These are phyloP conservation scores for Tetragonia tetragonoides DNA, from an alignment of 148 eudicot genomes.

Conservation along the genomic window DNA sequence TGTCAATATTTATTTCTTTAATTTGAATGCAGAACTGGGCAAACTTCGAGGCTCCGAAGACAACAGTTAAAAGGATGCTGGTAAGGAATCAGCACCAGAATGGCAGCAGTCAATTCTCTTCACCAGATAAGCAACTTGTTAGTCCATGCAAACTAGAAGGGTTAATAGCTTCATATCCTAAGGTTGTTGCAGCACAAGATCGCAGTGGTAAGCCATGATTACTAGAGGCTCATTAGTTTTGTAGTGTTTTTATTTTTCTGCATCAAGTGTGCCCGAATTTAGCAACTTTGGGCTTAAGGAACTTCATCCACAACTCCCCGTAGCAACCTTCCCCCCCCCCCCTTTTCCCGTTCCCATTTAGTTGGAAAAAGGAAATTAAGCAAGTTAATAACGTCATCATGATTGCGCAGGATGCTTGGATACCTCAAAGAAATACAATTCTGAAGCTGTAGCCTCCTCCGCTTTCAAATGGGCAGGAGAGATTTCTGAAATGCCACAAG, in stretches of 20 bases:
- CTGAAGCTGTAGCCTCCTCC: conserved; percentile 34
- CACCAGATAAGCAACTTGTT: conserved; percentile 36
- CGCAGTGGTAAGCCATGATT: conserved; percentile 43
- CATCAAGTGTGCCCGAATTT: conserved; percentile 1
- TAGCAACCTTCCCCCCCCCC: background rate
- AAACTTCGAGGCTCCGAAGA: conserved; percentile 75
- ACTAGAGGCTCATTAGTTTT: background rate
- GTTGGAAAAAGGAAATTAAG: background rate
- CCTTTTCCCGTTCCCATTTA: background rate
- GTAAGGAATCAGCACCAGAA: conserved; percentile 36
- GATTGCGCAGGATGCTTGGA: conserved; percentile 44
- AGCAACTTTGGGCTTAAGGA: background rate
- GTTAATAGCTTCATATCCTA: conserved; percentile 30
- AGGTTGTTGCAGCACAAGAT: conserved; percentile 30
- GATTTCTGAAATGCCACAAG: conserved; percentile 25
- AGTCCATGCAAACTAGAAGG: conserved; percentile 35
- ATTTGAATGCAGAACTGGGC: conserved; percentile 65
- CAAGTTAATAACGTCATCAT: background rate
- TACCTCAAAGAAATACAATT: conserved; percentile 27
- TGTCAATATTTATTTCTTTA: conserved; percentile 9
- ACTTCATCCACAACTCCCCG: background rate
- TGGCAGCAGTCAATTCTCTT: conserved; percentile 35
- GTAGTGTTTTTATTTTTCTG: background rate
- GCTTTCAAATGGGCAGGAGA: conserved; percentile 27
- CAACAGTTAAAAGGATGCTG: conserved; percentile 66